Base-by-base conservation (phyloP, 768 basidiomycete species). In the Nevesoporus exiguus region DNA sequence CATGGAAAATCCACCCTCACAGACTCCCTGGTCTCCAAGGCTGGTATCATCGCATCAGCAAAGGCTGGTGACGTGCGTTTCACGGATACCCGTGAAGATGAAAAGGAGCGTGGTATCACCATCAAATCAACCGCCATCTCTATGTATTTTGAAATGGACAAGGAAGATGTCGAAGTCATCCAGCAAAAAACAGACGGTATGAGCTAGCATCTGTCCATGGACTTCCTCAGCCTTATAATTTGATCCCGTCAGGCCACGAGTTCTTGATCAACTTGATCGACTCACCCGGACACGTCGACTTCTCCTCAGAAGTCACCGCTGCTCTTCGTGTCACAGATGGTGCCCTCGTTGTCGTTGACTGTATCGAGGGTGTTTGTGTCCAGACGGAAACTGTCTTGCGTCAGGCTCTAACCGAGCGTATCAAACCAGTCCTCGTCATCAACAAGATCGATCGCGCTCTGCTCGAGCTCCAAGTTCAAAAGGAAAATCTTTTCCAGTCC, bases 191-290 rank as follows among this genome's bases (percentile, higher is more conserved):
- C 94, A 40, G 83, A 84, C 0, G 93, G 94, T 90, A 62, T 54
- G 82, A 34, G 15, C 50, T 51, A 50, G 33, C 49, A 33, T 33
- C 53, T 52, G 49, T 53, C 24, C 13, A 49, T 54, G 24, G 40
- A 53, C 36, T 43, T 33, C 8, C 7, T 11, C 22, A 22, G 9
- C 25, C 47, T 58, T 25, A 51, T 7, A 14, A 24, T 34, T 57
- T 60, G 39, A 33, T 47, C 49, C 36, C 42, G 43, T 50, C 55
- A 86, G 93, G 94, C 61, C 80, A 84, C 70, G 93, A 98, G 73
- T 99, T 99, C 83, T 84, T 99, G 82, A 98, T 99, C 82, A 99
- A 99, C 79, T 77, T 99, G 78, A 98, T 99, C 79, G 97, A 99
- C 73, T 98, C 95, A 8, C 97, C 97, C 50, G 97, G 97, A 66